These are phyloP conservation scores for Sphagnurus paluster DNA, from an alignment of 1,284 basidiomycete genomes.

Conservation along the genomic window DNA sequence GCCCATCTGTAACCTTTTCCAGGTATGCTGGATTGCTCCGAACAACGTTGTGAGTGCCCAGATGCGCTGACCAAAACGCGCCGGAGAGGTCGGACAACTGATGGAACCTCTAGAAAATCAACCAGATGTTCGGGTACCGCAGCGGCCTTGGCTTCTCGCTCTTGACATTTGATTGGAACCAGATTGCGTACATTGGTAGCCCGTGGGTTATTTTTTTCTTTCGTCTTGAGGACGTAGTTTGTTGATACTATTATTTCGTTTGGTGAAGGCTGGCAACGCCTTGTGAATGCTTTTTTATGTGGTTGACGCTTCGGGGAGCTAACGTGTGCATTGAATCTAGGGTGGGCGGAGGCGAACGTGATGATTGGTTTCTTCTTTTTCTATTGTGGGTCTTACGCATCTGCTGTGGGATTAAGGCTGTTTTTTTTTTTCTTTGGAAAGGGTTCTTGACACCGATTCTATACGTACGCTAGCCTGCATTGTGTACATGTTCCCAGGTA, in stretches of 20 bases:
- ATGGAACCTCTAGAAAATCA: conserved; percentile 44
- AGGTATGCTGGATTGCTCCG: conserved; percentile 51
- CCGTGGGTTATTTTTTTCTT: too few species aligned
- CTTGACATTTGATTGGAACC: conserved; percentile 60
- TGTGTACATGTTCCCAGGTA: background rate
- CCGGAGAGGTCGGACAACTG: conserved; percentile 6
- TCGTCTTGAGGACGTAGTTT: too few species aligned
- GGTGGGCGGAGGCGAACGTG: conserved; percentile 81
- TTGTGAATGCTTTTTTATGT: conserved; percentile 32
- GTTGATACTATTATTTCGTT: too few species aligned
- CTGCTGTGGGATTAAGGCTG: too few species aligned
- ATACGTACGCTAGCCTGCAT: conserved; percentile 38
- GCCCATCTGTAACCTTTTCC: conserved; percentile 33
- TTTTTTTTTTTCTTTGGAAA: conserved; percentile 16
- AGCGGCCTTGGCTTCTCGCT: conserved; percentile 42
- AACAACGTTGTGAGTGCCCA: conserved; percentile 32
- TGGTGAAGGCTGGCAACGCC: conserved; percentile 58
- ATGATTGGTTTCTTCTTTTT: conserved; percentile 76
- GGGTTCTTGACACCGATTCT: conserved; percentile 70
- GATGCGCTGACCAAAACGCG: background rate
- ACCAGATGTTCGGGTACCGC: conserved; percentile 42
- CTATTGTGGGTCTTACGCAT: conserved; percentile 62
- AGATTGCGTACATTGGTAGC: conserved; percentile 48
- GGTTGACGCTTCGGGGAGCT: background rate
- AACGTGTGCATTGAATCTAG: too few species aligned